phyloP scores from a whole-genome alignment of 139 green algal species.

The Chlamydomonas asymmetrica region DNA sequence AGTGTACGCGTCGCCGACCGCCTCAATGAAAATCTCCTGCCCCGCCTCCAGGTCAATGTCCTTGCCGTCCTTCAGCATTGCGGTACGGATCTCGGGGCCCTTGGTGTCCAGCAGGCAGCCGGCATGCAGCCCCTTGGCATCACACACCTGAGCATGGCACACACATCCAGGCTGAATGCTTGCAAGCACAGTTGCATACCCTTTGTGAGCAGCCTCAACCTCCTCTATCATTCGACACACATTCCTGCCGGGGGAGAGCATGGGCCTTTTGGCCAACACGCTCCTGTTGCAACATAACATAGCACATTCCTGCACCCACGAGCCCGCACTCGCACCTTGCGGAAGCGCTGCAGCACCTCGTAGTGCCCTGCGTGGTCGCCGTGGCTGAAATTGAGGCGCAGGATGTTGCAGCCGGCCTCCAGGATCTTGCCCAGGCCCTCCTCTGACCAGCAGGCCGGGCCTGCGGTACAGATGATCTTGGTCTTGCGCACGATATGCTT shows the following conservation, averaged over 20 bases:
- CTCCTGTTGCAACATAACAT: too few species aligned
- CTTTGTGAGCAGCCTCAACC: not conserved
- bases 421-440: conserved; percentile 59
- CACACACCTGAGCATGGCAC: conserved; percentile 20
- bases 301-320: too few species aligned
- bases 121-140: conserved; percentile 8
- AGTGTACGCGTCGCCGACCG: conserved; percentile 65
- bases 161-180: not conserved
- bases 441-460: conserved; percentile 62
- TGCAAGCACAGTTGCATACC: not conserved
- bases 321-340: too few species aligned
- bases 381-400: conserved; percentile 76
- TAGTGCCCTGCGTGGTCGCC: conserved; percentile 62
- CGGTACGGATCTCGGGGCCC: conserved; percentile 68
- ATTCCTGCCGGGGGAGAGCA: too few species aligned
- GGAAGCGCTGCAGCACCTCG: conserved; percentile 58
- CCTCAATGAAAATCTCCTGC: conserved; percentile 43
- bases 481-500: conserved; percentile 53
- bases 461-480: conserved; percentile 70
- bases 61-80: conserved; percentile 61
- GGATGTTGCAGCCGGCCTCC: conserved; percentile 66
- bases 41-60: conserved; percentile 41
- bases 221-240: not conserved
- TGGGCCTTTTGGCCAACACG: too few species aligned
- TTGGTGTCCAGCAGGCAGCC: conserved; percentile 54